Percentiles rank a stretch among this genome's conserved stretches.
Conservation (phyloP, 129 eudicot species). For the Flaveria sonorensis region DNA sequence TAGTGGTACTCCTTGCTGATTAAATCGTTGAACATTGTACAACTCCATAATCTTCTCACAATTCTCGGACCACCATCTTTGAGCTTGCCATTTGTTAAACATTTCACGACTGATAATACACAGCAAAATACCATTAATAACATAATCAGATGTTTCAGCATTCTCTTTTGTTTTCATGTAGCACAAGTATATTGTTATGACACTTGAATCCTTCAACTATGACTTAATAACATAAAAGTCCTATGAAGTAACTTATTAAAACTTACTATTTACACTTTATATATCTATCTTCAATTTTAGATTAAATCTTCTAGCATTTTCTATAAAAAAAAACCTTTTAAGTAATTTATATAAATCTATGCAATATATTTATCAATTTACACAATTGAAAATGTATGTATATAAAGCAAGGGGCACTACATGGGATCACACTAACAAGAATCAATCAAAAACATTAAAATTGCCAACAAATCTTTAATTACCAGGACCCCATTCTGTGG, state of each 20-base stretch:
- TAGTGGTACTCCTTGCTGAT: conserved; percentile 56
- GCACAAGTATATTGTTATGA: too few species aligned
- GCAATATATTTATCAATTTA: neutral
- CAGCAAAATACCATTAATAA: conserved; percentile 15
- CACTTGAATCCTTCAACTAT: neutral
- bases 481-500: conserved; percentile 24
- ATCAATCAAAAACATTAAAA: conserved; percentile 22
- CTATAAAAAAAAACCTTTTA: neutral
- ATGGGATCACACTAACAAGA: conserved; percentile 9
- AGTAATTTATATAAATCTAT: neutral
- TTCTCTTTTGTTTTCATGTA: too few species aligned
- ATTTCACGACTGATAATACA: conserved; percentile 74
- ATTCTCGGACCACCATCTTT: conserved; percentile 96
- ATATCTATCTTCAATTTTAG: too few species aligned
- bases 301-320: neutral
- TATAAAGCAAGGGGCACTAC: neutral
- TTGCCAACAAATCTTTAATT: conserved; percentile 8
- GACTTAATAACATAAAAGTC: neutral
- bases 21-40: conserved; percentile 81
- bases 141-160: neutral
- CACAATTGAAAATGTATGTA: neutral
- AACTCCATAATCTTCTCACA: conserved; percentile 88
- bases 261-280: too few species aligned
- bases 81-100: conserved; percentile 95
- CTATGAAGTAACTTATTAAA: too few species aligned